Conservation (phyloP, 305 asterid species). For the Fraxinus albicans region DNA sequence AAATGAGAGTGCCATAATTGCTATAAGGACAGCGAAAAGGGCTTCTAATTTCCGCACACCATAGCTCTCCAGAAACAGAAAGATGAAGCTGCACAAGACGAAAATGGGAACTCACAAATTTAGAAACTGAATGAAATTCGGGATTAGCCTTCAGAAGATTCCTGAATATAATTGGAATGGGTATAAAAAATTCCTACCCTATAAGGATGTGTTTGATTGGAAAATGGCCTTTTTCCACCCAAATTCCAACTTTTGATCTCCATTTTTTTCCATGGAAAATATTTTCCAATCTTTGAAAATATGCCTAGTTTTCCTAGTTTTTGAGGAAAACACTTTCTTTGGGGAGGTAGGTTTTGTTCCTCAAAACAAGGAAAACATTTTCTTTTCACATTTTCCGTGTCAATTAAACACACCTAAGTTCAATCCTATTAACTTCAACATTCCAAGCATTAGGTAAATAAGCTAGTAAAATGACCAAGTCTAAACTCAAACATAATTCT, state of each 20-base stretch:
- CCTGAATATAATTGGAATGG: not conserved
- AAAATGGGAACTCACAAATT: conserved; percentile 4
- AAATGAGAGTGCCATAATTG: conserved; percentile 78
- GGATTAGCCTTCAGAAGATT: conserved; percentile 2
- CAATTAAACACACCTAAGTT: not conserved
- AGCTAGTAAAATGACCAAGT: not conserved
- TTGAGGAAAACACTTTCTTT: too few species aligned
- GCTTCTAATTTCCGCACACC: conserved; percentile 96
- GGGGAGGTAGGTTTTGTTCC: too few species aligned
- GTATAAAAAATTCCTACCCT: not conserved
- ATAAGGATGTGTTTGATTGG: not conserved
- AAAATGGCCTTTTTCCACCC: too few species aligned
- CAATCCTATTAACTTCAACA: conserved; percentile 10
- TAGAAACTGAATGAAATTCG: conserved; percentile 12
- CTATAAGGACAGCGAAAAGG: conserved; percentile 86
- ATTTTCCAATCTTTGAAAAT: too few species aligned
- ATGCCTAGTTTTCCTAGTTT: too few species aligned
- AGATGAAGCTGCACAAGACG: conserved; percentile 66
- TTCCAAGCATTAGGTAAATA: conserved; percentile 10
- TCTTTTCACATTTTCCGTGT: too few species aligned
- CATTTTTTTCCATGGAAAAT: too few species aligned
- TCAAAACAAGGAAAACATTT: too few species aligned
- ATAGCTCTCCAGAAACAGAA: conserved; percentile 85
- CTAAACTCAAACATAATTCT: not conserved
- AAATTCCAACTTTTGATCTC: too few species aligned